These are phyloP conservation scores for Aegilops umbellulata DNA, from an alignment of 176 grass and related monocot species.

Conservation along the genomic window DNA sequence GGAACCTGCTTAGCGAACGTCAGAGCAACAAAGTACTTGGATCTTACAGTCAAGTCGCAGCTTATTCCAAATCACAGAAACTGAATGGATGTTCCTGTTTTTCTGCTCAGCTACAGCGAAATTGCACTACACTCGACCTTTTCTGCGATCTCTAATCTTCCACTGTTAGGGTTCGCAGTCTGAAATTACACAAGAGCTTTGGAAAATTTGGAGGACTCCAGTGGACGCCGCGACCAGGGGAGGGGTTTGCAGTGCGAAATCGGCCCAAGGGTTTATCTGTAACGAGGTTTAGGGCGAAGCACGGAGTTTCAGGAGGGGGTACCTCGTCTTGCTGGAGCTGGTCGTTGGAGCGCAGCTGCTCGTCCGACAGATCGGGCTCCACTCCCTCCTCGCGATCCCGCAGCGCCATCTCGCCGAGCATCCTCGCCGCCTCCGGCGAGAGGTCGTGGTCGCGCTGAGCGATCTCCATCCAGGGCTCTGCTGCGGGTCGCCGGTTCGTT, in stretches of 20 bases:
- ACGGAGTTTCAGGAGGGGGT: background rate
- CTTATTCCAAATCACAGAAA: background rate
- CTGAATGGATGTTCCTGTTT: background rate
- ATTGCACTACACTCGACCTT: too few species aligned
- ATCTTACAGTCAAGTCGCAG: background rate
- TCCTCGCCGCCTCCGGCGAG: background rate
- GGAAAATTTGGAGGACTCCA: too few species aligned
- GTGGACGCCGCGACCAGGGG: background rate
- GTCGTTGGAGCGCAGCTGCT: conserved; percentile 34
- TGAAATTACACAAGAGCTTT: too few species aligned
- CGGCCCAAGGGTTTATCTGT: background rate
- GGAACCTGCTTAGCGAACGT: background rate
- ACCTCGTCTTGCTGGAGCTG: conserved; percentile 32
- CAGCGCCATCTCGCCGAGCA: conserved; percentile 4
- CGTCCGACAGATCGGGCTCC: conserved; percentile 24
- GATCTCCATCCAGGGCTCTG: background rate
- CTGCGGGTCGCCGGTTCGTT: background rate
- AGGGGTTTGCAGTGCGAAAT: background rate
- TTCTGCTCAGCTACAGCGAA: too few species aligned
- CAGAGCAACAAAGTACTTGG: background rate
- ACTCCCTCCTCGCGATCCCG: background rate
- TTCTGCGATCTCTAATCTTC: background rate
- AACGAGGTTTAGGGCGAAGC: background rate
- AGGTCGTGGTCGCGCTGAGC: background rate
- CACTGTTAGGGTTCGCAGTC: too few species aligned